Evolutionary conservation across 2,329 filamentous ascomycete genomes (phyloP).

Genomic region (Diaporthe batatas): DNA sequence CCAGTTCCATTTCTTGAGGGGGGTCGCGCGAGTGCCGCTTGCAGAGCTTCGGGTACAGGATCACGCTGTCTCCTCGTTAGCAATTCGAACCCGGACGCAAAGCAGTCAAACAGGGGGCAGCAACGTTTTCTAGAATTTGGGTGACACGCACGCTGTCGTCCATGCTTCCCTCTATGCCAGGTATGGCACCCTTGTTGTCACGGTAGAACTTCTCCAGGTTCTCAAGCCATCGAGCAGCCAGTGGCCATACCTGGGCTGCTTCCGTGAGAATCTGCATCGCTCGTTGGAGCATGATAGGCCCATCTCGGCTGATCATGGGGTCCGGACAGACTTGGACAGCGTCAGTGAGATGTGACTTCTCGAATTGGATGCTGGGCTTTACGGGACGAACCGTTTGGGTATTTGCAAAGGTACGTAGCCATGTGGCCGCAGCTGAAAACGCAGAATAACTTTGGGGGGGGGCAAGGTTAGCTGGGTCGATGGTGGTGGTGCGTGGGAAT

Average conservation of each 20-base stretch:
- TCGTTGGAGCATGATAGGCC: constrained; percentile 61
- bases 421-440: constrained; percentile 69
- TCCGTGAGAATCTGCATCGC: constrained; percentile 61
- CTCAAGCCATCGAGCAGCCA: constrained; percentile 66
- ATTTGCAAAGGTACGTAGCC: constrained; percentile 65
- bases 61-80: constrained; percentile 49
- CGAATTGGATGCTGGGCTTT: neutral
- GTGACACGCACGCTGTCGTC: constrained; percentile 58
- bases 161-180: constrained; percentile 62
- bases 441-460: constrained; percentile 57
- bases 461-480: neutral
- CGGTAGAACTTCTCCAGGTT: constrained; percentile 62
- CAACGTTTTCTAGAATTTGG: constrained; percentile 18
- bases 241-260: constrained; percentile 65
- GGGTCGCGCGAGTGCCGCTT: constrained; percentile 39
- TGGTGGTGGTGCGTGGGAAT: too few relatives aligned
- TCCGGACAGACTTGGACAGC: constrained; percentile 58
- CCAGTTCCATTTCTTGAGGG: constrained; percentile 34
- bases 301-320: constrained; percentile 54
- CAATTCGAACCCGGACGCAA: constrained; percentile 42
- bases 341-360: constrained; percentile 35
- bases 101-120: constrained; percentile 41
- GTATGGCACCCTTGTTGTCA: constrained; percentile 56
- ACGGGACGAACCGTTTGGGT: constrained; percentile 59
- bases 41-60: constrained; percentile 48